Base-by-base conservation (phyloP, 495 filamentous ascomycete species). In the Bryoglossum gracile region DNA sequence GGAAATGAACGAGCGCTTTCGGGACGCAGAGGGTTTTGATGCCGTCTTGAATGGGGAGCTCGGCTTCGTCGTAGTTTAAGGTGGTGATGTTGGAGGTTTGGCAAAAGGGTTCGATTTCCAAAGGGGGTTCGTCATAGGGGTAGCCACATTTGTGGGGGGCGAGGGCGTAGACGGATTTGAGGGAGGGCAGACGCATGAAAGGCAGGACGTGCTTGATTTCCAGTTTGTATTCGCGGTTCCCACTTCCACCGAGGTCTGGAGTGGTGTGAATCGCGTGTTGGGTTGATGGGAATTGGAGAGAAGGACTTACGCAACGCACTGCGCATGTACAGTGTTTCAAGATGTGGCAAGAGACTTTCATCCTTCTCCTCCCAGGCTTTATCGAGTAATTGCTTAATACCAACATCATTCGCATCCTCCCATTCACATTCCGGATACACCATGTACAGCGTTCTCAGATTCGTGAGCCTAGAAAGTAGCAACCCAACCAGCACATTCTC, bases 231-330 rank as follows among this genome's bases (percentile, higher is more conserved):
- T 42, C 22, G 18, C 47, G 36, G 16, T 50, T 36, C 33, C 34
- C 37, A 16, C 43, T 50, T 3, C 22, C 22, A 19, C 47, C 47
- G 19, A 42, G 18, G 22, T 41, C 47, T 34, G 25, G 6, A 13
- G 5, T 6, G 26, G 26, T 5, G 6, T 13, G 26, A 6, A 13
- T 30, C 26, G 13, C n/a, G n/a, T n/a, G 26, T 13, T 30, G 26
- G 13, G 26, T 3, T 46, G 3, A 16, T 4, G 17, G 19, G 17
- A 34, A 19, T 19, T 18, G 33, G 2, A 11, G 17, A 17, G 24
- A 4, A 17, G 11, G 10, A 43, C 47, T 42, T 34, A 50, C 47
- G 37, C 28, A 50, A 39, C 2, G 47, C 11, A 23, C 47, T 50
- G 19, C 37, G 43, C 4, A 42, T 30, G 25, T 50, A 50, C 3